phyloP scores from a whole-genome alignment of 2,329 filamentous ascomycete species.

The Cercospora zeae-maydis region DNA sequence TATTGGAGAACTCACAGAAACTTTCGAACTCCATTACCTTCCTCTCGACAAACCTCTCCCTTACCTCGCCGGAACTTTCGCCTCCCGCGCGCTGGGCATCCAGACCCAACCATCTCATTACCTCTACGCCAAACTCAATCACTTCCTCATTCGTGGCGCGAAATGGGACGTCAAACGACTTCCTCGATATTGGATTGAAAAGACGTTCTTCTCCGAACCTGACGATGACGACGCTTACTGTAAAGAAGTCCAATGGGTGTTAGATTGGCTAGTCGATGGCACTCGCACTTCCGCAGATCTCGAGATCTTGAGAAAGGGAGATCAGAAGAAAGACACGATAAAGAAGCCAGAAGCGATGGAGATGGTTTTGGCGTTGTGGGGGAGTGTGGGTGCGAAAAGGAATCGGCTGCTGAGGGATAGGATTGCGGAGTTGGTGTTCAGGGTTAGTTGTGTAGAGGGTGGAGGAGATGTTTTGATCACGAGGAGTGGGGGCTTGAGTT shows the following conservation, averaged over 20 bases:
- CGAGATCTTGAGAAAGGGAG: conserved; percentile 57
- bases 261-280: conserved; percentile 66
- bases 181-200: conserved; percentile 60
- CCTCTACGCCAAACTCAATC: conserved; percentile 82
- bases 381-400: conserved; percentile 61
- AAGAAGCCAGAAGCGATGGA: conserved; percentile 38
- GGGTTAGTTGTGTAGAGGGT: conserved; percentile 63
- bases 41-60: conserved; percentile 53
- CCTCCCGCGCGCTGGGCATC: conserved; percentile 65
- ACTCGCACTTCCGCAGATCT: conserved; percentile 60
- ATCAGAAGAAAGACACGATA: conserved; percentile 61
- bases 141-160: conserved; percentile 74
- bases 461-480: conserved; percentile 80
- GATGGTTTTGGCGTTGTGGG: conserved; percentile 64
- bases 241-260: conserved; percentile 69
- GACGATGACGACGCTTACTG: conserved; percentile 70
- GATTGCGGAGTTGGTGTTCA: conserved; percentile 60
- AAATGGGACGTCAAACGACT: conserved; percentile 63
- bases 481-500: conserved; percentile 68
- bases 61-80: conserved; percentile 72
- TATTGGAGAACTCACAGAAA: conserved; percentile 75
- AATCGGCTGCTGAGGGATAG: conserved; percentile 55
- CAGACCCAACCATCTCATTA: conserved; percentile 73
- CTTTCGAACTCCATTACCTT: conserved; percentile 49
- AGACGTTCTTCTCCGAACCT: conserved; percentile 70